Conservation (phyloP, 1,284 basidiomycete genomes). For the Trametes versicolor region DNA sequence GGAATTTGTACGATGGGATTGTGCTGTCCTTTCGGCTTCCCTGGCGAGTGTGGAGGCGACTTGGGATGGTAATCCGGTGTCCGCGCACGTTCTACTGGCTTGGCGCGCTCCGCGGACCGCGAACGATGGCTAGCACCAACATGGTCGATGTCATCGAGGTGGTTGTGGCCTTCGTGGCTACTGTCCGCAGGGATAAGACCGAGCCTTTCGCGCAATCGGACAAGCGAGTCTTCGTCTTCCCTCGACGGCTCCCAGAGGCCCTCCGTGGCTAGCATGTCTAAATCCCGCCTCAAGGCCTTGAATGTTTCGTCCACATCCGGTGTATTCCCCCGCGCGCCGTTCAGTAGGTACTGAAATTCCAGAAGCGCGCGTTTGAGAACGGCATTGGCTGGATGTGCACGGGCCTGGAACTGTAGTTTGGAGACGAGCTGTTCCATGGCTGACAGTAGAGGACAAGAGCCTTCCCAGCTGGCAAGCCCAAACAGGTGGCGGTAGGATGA, state of each 20-base stretch:
- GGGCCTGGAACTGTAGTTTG: slow-evolving; percentile 29
- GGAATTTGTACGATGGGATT: slow-evolving; percentile 42
- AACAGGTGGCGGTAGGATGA: not conserved
- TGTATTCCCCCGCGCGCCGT: slow-evolving; percentile 16
- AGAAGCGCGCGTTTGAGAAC: slow-evolving; percentile 27
- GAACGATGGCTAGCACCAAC: not conserved
- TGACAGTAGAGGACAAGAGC: too few species aligned
- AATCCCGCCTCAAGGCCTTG: slow-evolving; percentile 31
- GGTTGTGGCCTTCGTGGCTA: slow-evolving; percentile 16
- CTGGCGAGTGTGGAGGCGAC: slow-evolving; percentile 1
- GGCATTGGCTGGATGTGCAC: slow-evolving; percentile 25
- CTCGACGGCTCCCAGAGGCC: slow-evolving; percentile 45
- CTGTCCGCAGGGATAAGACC: slow-evolving; percentile 19
- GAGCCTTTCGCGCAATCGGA: slow-evolving; percentile 38
- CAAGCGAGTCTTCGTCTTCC: slow-evolving; percentile 47
- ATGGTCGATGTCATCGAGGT: slow-evolving; percentile 17
- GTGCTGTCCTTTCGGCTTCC: slow-evolving; percentile 11
- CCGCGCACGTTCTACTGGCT: slow-evolving; percentile 4
- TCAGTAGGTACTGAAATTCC: slow-evolving; percentile 22
- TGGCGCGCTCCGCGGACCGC: slow-evolving; percentile 3
- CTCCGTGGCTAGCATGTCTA: slow-evolving; percentile 42
- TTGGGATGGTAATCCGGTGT: not conserved
- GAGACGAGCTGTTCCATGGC: slow-evolving; percentile 26
- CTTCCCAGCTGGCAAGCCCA: not conserved
- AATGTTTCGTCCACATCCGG: slow-evolving; percentile 23